These are phyloP conservation scores for Colletotrichum gloeosporioides DNA, from an alignment of 2,329 filamentous ascomycete genomes.

Conservation along the genomic window DNA sequence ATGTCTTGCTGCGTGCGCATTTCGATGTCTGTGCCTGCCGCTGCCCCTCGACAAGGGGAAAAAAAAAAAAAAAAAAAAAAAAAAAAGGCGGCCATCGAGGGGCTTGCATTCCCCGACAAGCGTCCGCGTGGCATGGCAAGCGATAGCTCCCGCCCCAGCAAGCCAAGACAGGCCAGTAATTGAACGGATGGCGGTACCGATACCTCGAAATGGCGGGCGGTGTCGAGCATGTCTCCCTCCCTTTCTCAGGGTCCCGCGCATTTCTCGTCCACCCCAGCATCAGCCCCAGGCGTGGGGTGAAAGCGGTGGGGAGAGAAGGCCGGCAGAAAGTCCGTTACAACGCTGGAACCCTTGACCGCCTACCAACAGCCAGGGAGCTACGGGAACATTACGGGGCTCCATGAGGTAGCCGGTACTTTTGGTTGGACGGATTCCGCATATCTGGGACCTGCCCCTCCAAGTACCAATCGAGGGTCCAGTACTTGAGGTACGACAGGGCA, in stretches of 20 bases:
- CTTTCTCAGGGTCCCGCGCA: slow-evolving; percentile 16
- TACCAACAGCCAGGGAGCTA: slow-evolving; percentile 5
- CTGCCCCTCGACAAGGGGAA: background rate
- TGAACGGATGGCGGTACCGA: background rate
- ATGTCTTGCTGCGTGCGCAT: background rate
- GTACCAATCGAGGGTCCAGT: background rate
- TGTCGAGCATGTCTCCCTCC: slow-evolving; percentile 1
- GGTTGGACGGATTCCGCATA: background rate
- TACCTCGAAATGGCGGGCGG: slow-evolving; percentile 1
- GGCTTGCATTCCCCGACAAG: slow-evolving; percentile 13
- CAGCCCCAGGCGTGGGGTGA: slow-evolving; percentile 20
- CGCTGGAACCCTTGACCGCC: slow-evolving; percentile 3
- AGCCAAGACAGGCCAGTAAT: background rate
- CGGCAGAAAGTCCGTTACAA: slow-evolving; percentile 16
- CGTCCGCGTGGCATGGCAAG: slow-evolving; percentile 18
- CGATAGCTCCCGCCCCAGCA: slow-evolving; percentile 17
- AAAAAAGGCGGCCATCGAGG: background rate
- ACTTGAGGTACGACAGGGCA: background rate
- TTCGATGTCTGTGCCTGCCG: background rate
- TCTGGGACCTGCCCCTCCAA: background rate
- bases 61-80: background rate
- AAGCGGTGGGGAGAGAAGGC: slow-evolving; percentile 11
- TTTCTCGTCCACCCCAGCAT: slow-evolving; percentile 17
- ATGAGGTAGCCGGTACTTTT: slow-evolving; percentile 5
- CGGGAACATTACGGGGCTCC: slow-evolving; percentile 2